Percentiles rank a stretch among this genome's conserved stretches.
These are phyloP conservation scores for Aspergillus ibericus DNA, from an alignment of 2,329 filamentous ascomycete species.

Conservation along the genomic window DNA sequence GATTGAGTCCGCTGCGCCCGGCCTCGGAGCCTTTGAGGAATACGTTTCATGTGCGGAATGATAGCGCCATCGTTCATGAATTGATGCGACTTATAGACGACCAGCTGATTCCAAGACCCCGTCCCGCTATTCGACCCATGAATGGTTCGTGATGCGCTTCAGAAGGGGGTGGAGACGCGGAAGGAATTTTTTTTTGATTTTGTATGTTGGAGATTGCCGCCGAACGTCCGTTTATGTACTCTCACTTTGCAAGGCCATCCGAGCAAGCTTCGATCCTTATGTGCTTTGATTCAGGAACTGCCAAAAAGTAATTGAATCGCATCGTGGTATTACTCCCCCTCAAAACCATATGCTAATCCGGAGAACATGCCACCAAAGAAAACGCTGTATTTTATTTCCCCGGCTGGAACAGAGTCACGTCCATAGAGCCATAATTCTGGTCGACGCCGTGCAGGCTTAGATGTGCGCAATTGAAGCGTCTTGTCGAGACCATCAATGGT, in stretches of 20 bases:
- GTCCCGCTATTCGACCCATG: too few species aligned
- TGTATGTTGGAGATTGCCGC: too few species aligned
- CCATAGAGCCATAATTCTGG: neutral
- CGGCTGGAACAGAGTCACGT: neutral
- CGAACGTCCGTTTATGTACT: too few species aligned
- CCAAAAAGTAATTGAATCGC: neutral
- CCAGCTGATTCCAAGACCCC: too few species aligned
- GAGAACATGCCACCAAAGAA: neutral
- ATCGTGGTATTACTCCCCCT: neutral
- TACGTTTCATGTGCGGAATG: constrained; percentile 1
- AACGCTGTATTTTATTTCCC: neutral
- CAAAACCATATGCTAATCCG: neutral
- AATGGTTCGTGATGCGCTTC: too few species aligned
- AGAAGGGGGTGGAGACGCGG: too few species aligned
- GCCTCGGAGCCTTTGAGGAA: neutral
- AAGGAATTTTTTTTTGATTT: too few species aligned
- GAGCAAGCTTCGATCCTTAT: too few species aligned
- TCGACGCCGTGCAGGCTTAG: neutral
- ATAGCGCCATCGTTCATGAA: neutral
- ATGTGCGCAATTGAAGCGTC: too few species aligned
- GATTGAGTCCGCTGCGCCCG: neutral
- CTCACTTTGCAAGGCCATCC: too few species aligned
- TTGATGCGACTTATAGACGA: too few species aligned
- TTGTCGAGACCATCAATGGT: too few species aligned
- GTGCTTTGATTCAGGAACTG: neutral